Base-by-base conservation (phyloP, 2,329 filamentous ascomycete genomes). In the Fusarium subglutinans region DNA sequence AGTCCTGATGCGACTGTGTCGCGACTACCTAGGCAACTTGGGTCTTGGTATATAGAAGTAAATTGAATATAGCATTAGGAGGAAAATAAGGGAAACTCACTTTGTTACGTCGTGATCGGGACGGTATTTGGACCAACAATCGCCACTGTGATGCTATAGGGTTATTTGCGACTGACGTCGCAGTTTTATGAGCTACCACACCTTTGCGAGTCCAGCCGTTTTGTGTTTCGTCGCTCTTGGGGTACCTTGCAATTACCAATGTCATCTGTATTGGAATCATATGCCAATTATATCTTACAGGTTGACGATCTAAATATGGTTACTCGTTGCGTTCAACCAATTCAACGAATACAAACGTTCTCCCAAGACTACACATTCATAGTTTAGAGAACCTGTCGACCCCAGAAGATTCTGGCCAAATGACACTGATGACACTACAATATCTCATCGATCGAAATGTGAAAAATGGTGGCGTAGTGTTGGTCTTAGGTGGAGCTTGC, bases 401-500 rank as follows among this genome's bases (percentile, higher is more conserved):
- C 15, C 54, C 43, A 63, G 30, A 37, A 51, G 28, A 41, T 37
- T 57, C 47, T 73, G 56, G 55, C 58, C 41, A 43, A 59, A 60
- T 60, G 63, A 69, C 51, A 45, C 47, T 63, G 62, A 73, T 43
- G 64, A 76, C 64, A 54, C 40, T 75, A 54, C 65, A 75, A 37
- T 43, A 62, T 68, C 30, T 48, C 63, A 66, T 30, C 35, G 62
- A 53, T 62, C 48, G 51, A 61, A 62, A 53, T 35, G 66, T 40
- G 51, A 74, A 63, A 76, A 73, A 77, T 72, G 75, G 76, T 79
- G 77, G 78, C 76, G 77, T 70, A 69, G 65, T 75, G 62, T 58
- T 76, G 73, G 75, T 62, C 69, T 74, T 76, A 76, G 79, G 79
- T 76, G 74, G 62, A 74, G 76, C 75, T 78, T 80, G 77, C 70